Evolutionary conservation across 2,329 filamentous ascomycete species (phyloP), one percentile per base, ranked within the genome.

Genomic region (Bimuria novae-zelandiae): DNA sequence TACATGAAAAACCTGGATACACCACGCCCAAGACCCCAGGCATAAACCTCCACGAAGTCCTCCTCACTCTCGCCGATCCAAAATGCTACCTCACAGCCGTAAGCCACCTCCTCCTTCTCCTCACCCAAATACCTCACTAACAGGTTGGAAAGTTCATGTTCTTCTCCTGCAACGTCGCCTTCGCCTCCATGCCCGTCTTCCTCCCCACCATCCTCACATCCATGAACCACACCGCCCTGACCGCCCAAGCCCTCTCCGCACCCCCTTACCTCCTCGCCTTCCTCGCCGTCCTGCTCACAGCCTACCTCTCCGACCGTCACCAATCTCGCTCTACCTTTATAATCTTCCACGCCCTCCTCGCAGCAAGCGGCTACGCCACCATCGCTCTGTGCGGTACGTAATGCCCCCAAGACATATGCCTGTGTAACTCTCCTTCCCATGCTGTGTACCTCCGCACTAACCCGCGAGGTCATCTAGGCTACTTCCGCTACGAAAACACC

Each of bases 131-230:
- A 36, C 29, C 6, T 19, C 2, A 23, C 16, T 32, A 30, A 22
- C 29, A 41, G 12, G 10, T n/a, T 33, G 30, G 23, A 23, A 17
- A 70, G 63, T 74, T 84, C 62, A 95, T 96, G 84, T 90, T 95
- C 79, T 92, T 95, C 78, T 85, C 88, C 72, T 86, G 89, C 67
- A 96, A 96, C 74, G 88, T 95, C 70, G 89, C 91, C 11, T 96
- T 96, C 77, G 87, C 86, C 66, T 93, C 89, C 19, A 85, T 96
- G 69, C 92, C 92, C 2, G 89, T 94, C 43, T 96, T 96, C 70
- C 81, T 96, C 2, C 91, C 91, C 30, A 91, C 89, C 21, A 90
- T 95, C 57, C 82, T 95, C 41, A 78, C 80, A 54, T 83, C 87
- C 54, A 86, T 95, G 90, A 89, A 89, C 54, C 88, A 90, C 75